Base-by-base conservation (phyloP, 345 rosid species). In the Adansonia digitata region DNA sequence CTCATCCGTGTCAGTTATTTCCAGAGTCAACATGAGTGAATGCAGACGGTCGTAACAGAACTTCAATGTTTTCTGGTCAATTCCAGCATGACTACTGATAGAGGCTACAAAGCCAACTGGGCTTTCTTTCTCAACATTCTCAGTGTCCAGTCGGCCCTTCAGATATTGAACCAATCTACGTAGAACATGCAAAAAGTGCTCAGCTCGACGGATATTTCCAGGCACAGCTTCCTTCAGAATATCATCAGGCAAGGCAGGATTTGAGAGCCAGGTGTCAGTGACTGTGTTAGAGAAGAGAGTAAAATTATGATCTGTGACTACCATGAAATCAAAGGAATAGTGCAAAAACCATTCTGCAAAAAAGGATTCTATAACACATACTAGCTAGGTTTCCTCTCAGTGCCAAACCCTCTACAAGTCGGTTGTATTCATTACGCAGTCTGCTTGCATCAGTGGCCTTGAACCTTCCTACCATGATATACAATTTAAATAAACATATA, bases 201-300 rank as follows among this genome's bases (percentile, higher is more conserved):
- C 99, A 62, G 99, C 98, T 71, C 91, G 87, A 56, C 97, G 94
- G 75, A 95, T 93, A 82, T 95, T 95, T 76, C 99, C 99, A 15
- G 98, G 99, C 75, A 95, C 99, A 67, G 97, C 98, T 80, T 95
- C 94, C 87, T 85, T 89, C 56, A 95, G 83, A 71, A 95, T 95
- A 86, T 95, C 99, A 85, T 87, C 91, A 62, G 99, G 99, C 82
- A 95, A 84, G 73, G 98, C 98, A 87, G 98, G 99, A 82, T 95
- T 95, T 77, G 99, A 87, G 78, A 95, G 97, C 99, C 97, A 95
- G 48, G 88, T 82, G 78, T 95, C 98, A 35, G 87, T 2, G 67
- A 79, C 99, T 95, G 88, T 75, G 74, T 12, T 45, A 42, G 66
- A 66, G 31, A 27, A 40, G 63, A 61, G 68, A 76, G 27, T 31